Conservation (phyloP, 2,329 filamentous ascomycete genomes). For the Trichoderma sp. region DNA sequence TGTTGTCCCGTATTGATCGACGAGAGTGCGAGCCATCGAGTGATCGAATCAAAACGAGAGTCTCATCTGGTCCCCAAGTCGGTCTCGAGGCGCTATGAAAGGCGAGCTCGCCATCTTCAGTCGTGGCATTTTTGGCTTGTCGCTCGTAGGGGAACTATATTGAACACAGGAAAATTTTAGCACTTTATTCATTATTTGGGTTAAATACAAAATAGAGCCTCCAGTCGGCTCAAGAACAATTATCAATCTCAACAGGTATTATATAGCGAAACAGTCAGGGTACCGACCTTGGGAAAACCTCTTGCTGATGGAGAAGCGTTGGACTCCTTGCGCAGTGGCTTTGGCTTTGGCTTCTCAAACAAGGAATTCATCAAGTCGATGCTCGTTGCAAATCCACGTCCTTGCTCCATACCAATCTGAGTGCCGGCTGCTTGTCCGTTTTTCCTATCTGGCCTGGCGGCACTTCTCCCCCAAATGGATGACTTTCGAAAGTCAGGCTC, state of each 20-base stretch:
- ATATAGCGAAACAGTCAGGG: constrained; percentile 46
- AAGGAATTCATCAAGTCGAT: constrained; percentile 97
- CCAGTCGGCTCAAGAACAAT: constrained; percentile 31
- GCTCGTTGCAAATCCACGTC: constrained; percentile 77
- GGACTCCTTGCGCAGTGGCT: constrained; percentile 58
- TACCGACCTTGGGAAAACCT: constrained; percentile 89
- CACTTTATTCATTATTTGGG: constrained; percentile 43
- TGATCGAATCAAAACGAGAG: constrained; percentile 62
- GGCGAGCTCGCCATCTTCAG: constrained; percentile 65
- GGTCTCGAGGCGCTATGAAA: constrained; percentile 79
- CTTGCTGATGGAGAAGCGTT: constrained; percentile 58
- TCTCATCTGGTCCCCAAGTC: constrained; percentile 76
- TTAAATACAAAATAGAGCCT: constrained; percentile 43
- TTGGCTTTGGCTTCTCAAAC: constrained; percentile 75
- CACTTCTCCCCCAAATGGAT: constrained; percentile 43
- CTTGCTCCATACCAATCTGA: constrained; percentile 49
- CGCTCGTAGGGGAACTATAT: constrained; percentile 85
- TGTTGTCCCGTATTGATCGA: constrained; percentile 36
- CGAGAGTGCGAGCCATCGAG: constrained; percentile 46
- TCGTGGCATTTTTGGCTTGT: constrained; percentile 69
- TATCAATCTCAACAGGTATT: constrained; percentile 37
- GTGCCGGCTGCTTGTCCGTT: constrained; percentile 38
- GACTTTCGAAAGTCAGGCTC: constrained; percentile 54
- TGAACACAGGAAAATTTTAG: constrained; percentile 51
- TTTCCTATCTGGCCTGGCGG: constrained; percentile 37